These are phyloP conservation scores for Rossbeevera mucosa DNA, from an alignment of 768 basidiomycete species.

Conservation along the genomic window DNA sequence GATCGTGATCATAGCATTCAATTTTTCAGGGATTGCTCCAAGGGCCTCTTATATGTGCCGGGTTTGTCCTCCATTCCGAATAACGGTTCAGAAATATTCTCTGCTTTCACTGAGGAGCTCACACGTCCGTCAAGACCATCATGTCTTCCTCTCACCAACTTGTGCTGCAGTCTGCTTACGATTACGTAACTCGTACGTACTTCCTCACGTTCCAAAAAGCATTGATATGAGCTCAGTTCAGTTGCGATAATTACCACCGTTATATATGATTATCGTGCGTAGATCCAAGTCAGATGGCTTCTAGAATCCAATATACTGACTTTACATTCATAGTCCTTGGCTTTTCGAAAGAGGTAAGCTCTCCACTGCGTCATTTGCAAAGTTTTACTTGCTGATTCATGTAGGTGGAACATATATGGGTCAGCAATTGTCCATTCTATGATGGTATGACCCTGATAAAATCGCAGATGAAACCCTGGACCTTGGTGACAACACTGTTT, in stretches of 20 bases:
- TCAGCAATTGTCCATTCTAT: neutral
- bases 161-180: neutral
- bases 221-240: neutral
- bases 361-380: neutral
- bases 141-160: neutral
- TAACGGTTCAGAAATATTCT: neutral
- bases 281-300: too few species aligned
- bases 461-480: neutral
- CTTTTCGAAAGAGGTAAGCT: neutral
- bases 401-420: neutral
- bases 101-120: neutral
- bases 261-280: neutral
- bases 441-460: neutral
- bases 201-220: neutral
- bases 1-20: too few species aligned
- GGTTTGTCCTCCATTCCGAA: neutral
- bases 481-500: neutral
- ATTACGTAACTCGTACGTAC: neutral
- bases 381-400: neutral
- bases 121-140: neutral
- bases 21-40: neutral
- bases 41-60: neutral
- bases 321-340: neutral
- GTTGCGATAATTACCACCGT: neutral
- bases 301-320: neutral